These are phyloP conservation scores for Candida mattraensis DNA, from an alignment of 805 yeast species.

Conservation along the genomic window DNA sequence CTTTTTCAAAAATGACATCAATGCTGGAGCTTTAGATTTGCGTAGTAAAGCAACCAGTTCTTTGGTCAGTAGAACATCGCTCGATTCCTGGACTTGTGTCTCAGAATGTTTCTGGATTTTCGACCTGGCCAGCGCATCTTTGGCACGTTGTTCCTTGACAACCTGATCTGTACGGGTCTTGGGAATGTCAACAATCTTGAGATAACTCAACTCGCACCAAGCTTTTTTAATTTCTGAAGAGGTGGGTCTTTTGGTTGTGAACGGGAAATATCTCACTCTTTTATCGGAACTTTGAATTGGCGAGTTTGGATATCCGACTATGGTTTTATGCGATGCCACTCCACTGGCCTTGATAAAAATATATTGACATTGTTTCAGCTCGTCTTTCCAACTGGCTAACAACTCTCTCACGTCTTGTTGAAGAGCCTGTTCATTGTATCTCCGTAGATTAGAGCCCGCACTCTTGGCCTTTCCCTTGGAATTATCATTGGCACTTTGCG, in stretches of 20 bases:
- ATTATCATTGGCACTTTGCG: conserved; percentile 90
- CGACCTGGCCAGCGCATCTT: conserved; percentile 30
- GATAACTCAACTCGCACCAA: conserved; percentile 75
- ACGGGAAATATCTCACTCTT: conserved; percentile 74
- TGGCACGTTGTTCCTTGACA: conserved; percentile 32
- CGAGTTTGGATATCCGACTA: conserved; percentile 67
- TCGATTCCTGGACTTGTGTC: conserved; percentile 4
- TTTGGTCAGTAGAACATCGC: conserved; percentile 48
- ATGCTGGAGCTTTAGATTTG: conserved; percentile 74
- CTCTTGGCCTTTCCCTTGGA: conserved; percentile 94
- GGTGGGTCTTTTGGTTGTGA: conserved; percentile 88
- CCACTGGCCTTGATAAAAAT: conserved; percentile 85
- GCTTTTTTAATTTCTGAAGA: conserved; percentile 75
- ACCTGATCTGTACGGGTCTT: conserved; percentile 35
- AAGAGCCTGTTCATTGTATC: conserved; percentile 86
- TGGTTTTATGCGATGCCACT: conserved; percentile 56
- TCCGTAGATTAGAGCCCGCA: conserved; percentile 87
- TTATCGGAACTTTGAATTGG: conserved; percentile 52
- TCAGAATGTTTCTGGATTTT: conserved; percentile 16
- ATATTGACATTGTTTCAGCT: conserved; percentile 59
- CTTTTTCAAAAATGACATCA: conserved; percentile 60
- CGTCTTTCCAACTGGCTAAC: conserved; percentile 61
- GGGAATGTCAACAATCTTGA: conserved; percentile 57
- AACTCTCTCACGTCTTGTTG: conserved; percentile 74
- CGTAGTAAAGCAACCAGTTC: conserved; percentile 62